Evolutionary conservation across 129 eudicot genomes (phyloP), one percentile per base, ranked within the genome.

Genomic region (Solidago caesia): DNA sequence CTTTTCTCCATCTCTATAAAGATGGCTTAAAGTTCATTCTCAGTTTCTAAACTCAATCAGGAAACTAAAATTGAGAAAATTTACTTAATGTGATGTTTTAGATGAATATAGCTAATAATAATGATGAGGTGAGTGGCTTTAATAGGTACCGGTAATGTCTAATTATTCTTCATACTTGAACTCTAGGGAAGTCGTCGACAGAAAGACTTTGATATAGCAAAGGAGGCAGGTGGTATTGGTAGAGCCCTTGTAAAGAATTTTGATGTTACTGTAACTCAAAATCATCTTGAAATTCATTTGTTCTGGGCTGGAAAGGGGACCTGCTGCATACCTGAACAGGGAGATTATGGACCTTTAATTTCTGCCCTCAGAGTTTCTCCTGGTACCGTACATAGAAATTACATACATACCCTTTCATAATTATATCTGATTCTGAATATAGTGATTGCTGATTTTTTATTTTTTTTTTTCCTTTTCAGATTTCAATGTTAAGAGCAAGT

Each of bases 271-370:
- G 89, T 85, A 44, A 85, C 85, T 55, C 72, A 80, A 42, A 80
- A 74, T 75, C 69, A 72, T 61, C 75, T 85, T 59, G 87, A 85
- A 70, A 80, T 85, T 57, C 89, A 85, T 79, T 81, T 85, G 69
- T 85, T 85, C 47, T 85, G 89, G 89, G 87, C 86, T 64, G 89
- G 89, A 56, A 85, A 85, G 63, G 89, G 89, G 48, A 85, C 89
- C 21, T 85, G 89, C 75, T 85, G 89, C 56, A 80, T 85, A 63
- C 89, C 89, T 62, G 44, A 64, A 51, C 83, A 85, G 27, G 87
- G 89, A 56, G 75, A 78, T 75, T 85, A 85, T 60, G 89, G 89
- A 68, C 87, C 85, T 21, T 66, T 71, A 58, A 85, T 85, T 71
- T 82, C 89, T 44, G 89, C 89, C 70, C 5, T 85, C 68, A 76